A percentile compares a stretch with the other conserved stretches of the same genome.
These are phyloP conservation scores for Zychaea mexicana DNA, from an alignment of 371 early-diverging fungal species.

Conservation along the genomic window DNA sequence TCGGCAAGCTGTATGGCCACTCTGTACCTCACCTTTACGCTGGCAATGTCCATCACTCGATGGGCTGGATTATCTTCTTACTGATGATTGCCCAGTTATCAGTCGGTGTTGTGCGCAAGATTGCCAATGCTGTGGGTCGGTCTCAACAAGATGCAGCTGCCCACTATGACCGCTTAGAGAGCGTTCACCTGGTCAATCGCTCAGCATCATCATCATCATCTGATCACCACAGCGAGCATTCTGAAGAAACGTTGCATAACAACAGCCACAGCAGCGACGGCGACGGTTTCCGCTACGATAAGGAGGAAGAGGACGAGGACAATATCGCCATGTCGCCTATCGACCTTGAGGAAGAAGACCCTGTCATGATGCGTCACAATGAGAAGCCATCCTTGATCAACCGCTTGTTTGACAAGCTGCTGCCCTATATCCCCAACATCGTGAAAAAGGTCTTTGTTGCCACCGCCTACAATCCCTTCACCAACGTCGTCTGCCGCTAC, in stretches of 20 bases:
- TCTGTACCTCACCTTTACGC: constrained; percentile 45
- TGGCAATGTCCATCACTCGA: constrained; percentile 48
- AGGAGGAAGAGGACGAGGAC: constrained; percentile 23
- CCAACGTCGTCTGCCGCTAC: constrained; percentile 40
- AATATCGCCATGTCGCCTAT: constrained; percentile 17
- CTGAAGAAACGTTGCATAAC: constrained; percentile 38
- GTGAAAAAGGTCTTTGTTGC: constrained; percentile 37
- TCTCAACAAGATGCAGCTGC: constrained; percentile 10
- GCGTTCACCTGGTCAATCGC: constrained; percentile 28
- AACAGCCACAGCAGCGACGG: too few species aligned
- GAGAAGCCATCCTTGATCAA: constrained; percentile 29
- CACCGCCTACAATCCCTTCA: constrained; percentile 45
- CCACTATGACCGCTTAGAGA: constrained; percentile 35
- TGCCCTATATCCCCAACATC: constrained; percentile 36
- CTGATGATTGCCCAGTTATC: constrained; percentile 38
- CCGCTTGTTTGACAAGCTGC: constrained; percentile 25
- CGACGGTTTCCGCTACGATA: constrained; percentile 3
- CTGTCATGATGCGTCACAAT: constrained; percentile 9
- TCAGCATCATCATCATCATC: constrained; percentile 18
- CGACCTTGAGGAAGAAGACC: constrained; percentile 22
- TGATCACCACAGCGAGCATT: constrained; percentile 31
- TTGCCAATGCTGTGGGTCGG: constrained; percentile 43
- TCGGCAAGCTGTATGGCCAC: constrained; percentile 51
- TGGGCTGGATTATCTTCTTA: constrained; percentile 47
- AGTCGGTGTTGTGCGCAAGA: constrained; percentile 49